Conservation (phyloP, 2,329 filamentous ascomycete genomes). For the Ophioceras dolichostomum region DNA sequence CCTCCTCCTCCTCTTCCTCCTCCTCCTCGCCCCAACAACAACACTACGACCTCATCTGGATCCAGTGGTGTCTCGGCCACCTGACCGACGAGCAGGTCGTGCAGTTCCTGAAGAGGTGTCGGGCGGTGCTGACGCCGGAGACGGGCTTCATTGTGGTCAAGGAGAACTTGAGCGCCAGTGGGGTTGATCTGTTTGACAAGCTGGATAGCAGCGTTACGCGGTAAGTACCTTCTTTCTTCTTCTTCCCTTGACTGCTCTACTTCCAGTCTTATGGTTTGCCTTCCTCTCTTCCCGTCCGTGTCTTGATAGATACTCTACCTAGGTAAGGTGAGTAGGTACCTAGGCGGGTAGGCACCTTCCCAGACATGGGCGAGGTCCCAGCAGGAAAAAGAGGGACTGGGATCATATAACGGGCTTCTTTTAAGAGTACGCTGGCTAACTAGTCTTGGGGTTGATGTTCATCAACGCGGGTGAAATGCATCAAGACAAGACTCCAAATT, state of each 20-base stretch:
- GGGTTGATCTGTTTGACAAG: slow-evolving; percentile 60
- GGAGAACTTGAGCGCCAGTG: slow-evolving; percentile 57
- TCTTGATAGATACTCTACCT: no score
- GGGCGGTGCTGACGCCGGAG: slow-evolving; percentile 20
- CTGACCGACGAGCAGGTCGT: slow-evolving; percentile 64
- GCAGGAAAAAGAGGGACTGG: background rate
- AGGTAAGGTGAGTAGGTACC: no score
- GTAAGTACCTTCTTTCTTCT: slow-evolving; percentile 18
- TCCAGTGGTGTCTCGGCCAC: slow-evolving; percentile 83
- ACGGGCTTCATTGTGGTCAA: slow-evolving; percentile 57
- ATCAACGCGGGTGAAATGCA: no score
- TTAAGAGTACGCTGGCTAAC: background rate
- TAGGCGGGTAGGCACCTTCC: no score
- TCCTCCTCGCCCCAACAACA: no score
- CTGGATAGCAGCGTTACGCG: slow-evolving; percentile 66
- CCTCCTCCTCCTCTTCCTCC: no score
- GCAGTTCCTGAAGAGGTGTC: slow-evolving; percentile 52
- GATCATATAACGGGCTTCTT: background rate
- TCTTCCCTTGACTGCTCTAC: background rate
- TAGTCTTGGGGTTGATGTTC: background rate
- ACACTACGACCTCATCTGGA: slow-evolving; percentile 77
- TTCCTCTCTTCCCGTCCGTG: slow-evolving; percentile 3
- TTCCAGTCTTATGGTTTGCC: background rate
- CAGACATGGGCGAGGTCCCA: no score
- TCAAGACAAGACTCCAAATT: slow-evolving; percentile 62